Percentiles rank a stretch among this genome's conserved stretches.
Conservation (phyloP, 1,284 basidiomycete genomes). For the Pyrrhoderma lamaoense region DNA sequence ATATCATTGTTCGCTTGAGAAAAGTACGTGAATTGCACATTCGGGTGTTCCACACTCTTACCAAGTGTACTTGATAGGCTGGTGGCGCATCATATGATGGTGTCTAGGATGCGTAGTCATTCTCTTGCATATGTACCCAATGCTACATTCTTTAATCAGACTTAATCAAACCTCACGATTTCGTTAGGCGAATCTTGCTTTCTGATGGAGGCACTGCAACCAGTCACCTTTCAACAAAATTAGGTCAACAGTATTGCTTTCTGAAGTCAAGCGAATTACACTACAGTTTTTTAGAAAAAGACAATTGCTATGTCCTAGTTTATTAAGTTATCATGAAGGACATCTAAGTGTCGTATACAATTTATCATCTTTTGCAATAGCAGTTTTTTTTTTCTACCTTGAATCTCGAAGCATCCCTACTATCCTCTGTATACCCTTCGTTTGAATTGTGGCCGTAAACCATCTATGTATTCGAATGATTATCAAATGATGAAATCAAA, state of each 20-base stretch:
- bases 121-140: neutral
- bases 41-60: constrained; percentile 1
- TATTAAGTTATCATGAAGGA: neutral
- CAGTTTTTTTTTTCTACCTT: neutral
- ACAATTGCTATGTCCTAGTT: neutral
- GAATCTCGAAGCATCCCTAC: neutral
- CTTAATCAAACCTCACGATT: neutral
- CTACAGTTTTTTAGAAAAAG: neutral
- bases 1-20: constrained; percentile 62
- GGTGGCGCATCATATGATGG: constrained; percentile 25
- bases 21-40: constrained; percentile 45
- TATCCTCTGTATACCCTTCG: neutral
- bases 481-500: no score
- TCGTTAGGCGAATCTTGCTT: no score
- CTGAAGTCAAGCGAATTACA: neutral
- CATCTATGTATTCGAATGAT: no score
- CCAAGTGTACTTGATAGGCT: constrained; percentile 16
- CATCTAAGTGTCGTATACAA: neutral
- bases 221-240: neutral
- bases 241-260: neutral
- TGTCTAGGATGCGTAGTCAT: constrained; percentile 9
- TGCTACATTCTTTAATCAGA: neutral
- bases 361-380: neutral
- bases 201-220: neutral
- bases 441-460: neutral